A percentile compares a stretch with the other conserved stretches of the same genome.
Conservation (phyloP, 495 filamentous ascomycete species). For the Podospora australis region DNA sequence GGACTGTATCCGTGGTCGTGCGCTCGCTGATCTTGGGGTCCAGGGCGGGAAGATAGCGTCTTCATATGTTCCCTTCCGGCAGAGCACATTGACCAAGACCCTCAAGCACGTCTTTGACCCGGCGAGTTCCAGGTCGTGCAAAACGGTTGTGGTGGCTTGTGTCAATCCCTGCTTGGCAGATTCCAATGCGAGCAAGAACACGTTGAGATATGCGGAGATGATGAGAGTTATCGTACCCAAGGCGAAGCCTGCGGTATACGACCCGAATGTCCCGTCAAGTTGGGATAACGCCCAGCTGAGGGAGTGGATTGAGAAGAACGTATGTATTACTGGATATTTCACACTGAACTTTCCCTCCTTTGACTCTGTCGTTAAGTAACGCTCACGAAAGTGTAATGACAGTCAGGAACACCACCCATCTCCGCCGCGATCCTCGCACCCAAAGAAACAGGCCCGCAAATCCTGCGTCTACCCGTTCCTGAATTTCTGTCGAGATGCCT, state of each 20-base stretch:
- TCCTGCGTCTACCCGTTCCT: conserved; percentile 17
- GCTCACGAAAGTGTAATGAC: not conserved
- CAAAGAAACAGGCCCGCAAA: conserved; percentile 17
- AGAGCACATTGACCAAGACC: conserved; percentile 23
- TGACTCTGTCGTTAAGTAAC: not conserved
- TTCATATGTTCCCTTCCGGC: conserved; percentile 22
- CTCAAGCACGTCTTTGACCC: conserved; percentile 26
- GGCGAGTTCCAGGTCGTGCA: conserved; percentile 11
- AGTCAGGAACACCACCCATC: conserved; percentile 19
- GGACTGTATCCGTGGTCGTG: conserved; percentile 34
- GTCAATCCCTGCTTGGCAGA: conserved; percentile 24
- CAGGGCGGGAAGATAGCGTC: conserved; percentile 4
- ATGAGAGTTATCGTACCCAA: conserved; percentile 11
- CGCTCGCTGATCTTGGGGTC: conserved; percentile 15
- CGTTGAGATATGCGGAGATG: conserved; percentile 21
- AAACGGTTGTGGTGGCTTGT: conserved; percentile 22
- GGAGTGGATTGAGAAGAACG: conserved; percentile 17
- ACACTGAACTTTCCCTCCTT: not conserved
- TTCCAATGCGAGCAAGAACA: conserved; percentile 19
- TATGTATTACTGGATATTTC: too few relatives aligned
- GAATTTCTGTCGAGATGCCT: conserved; percentile 18
- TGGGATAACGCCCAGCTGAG: conserved; percentile 19
- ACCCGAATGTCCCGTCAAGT: conserved; percentile 9
- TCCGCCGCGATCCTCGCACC: conserved; percentile 15
- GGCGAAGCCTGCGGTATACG: conserved; percentile 3